Percentiles rank a stretch among this genome's conserved stretches.
These are phyloP conservation scores for Claviceps spartinae DNA, from an alignment of 2,329 filamentous ascomycete genomes.

Conservation along the genomic window DNA sequence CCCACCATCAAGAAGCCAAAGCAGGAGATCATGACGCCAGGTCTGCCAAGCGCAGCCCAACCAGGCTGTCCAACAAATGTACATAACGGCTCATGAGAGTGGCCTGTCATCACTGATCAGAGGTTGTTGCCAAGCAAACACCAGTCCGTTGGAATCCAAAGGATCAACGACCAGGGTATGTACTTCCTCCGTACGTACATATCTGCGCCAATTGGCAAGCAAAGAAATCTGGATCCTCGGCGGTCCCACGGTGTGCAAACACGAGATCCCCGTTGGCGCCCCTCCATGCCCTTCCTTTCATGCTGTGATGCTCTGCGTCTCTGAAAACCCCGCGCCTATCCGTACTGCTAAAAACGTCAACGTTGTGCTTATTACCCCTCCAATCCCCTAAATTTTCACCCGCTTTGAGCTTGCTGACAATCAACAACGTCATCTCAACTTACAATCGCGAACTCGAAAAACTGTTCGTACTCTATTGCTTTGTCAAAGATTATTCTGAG, in stretches of 20 bases:
- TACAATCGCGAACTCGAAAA: not conserved
- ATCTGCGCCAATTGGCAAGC: slow-evolving; percentile 3
- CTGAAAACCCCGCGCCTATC: slow-evolving; percentile 4
- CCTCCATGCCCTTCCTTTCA: not conserved
- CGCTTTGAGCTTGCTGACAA: not conserved
- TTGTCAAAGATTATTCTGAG: not conserved
- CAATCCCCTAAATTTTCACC: not conserved
- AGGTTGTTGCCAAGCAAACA: not conserved
- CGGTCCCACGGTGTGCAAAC: not conserved
- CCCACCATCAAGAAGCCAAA: slow-evolving; percentile 1
- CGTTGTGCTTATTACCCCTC: slow-evolving; percentile 1
- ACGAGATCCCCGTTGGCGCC: no score
- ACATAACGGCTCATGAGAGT: slow-evolving; percentile 3
- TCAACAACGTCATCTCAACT: not conserved
- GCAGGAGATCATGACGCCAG: not conserved
- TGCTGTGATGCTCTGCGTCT: not conserved
- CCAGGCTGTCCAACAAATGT: slow-evolving; percentile 7
- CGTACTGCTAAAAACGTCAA: not conserved
- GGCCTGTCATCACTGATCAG: not conserved
- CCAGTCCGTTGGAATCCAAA: not conserved
- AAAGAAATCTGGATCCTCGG: slow-evolving; percentile 1
- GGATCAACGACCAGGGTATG: not conserved
- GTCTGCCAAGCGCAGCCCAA: not conserved
- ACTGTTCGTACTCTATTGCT: not conserved
- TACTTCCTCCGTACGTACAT: no score